Base-by-base conservation (phyloP, 2,329 filamentous ascomycete genomes). In the Neopestalotiopsis sp. region DNA sequence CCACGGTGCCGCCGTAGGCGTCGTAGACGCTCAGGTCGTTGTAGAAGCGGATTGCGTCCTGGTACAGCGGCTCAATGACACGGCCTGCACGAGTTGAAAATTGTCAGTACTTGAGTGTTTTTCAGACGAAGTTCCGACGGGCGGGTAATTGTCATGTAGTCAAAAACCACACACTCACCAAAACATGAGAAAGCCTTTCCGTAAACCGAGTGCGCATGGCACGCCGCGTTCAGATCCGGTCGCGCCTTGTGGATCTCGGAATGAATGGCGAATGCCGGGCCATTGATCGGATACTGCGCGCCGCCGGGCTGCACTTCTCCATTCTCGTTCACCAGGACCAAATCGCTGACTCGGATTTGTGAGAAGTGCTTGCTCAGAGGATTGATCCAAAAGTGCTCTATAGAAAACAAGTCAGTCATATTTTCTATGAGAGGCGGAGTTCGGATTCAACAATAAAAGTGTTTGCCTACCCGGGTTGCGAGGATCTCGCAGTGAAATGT, bases 131-230 rank as follows among this genome's bases (percentile, higher is more conserved):
- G 10, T 38, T 38, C 6, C 10, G 34, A 38, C 10, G 34, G 6
- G 10, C 34, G 3, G 34, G 34, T 10, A 38, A 7, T 7, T 38
- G 34, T 38, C 34, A 38, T 10, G 34, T 6, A 38, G 10, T 38
- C 34, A 38, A 38, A 38, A 10, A 38, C 10, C 10, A 38, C 34
- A 38, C 10, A 38, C 34, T 38, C 34, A 38, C 34, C 88, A 57
- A 89, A 82, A 0, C 85, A 77, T 72, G 85, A 88, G 79, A 89
- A 90, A 5, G 86, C 84, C 66, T 87, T 86, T 4, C 88, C 88
- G 73, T 89, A 84, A 63, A 89, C 61, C 17, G 84, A 84, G 76
- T 90, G 88, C 1, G 85, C 85, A 75, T 90, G 88, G 1, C 86
- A 87, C 4, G 88, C 88, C 66, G 86, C 87, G 69, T 86, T 81